These are phyloP conservation scores for Monilinia fructicola DNA, from an alignment of 2,329 filamentous ascomycete species.

Conservation along the genomic window DNA sequence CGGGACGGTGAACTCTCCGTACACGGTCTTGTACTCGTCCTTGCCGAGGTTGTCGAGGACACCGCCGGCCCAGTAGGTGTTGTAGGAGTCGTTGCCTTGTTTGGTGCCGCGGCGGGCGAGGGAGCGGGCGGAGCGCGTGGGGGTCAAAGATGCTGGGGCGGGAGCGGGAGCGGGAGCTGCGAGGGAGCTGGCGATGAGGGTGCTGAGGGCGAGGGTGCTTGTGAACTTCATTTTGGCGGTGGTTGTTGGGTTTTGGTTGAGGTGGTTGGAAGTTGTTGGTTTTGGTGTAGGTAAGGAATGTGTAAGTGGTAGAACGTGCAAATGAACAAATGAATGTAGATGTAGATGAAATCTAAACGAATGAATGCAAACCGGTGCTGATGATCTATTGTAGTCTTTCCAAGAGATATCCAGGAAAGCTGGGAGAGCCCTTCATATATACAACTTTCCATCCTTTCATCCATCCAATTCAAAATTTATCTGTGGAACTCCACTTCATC, in stretches of 20 bases:
- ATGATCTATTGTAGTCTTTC: background rate
- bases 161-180: background rate
- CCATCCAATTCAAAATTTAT: too few species aligned
- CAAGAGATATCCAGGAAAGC: too few species aligned
- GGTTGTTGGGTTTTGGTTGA: too few species aligned
- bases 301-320: background rate
- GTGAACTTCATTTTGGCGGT: constrained; percentile 7
- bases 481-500: too few species aligned
- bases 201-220: background rate
- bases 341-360: background rate
- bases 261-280: background rate
- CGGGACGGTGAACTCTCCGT: constrained; percentile 43
- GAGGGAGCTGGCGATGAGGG: constrained; percentile 2
- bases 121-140: background rate
- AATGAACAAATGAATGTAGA: background rate
- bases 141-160: background rate
- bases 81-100: constrained; percentile 32
- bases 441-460: too few species aligned
- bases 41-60: constrained; percentile 37
- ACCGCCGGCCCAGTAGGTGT: constrained; percentile 44
- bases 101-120: background rate
- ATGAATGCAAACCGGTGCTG: constrained; percentile 2
- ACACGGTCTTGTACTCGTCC: constrained; percentile 42
- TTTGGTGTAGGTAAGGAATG: too few species aligned
- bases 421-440: too few species aligned